These are phyloP conservation scores for Amanita fuliginea DNA, from an alignment of 768 basidiomycete genomes.

Conservation along the genomic window DNA sequence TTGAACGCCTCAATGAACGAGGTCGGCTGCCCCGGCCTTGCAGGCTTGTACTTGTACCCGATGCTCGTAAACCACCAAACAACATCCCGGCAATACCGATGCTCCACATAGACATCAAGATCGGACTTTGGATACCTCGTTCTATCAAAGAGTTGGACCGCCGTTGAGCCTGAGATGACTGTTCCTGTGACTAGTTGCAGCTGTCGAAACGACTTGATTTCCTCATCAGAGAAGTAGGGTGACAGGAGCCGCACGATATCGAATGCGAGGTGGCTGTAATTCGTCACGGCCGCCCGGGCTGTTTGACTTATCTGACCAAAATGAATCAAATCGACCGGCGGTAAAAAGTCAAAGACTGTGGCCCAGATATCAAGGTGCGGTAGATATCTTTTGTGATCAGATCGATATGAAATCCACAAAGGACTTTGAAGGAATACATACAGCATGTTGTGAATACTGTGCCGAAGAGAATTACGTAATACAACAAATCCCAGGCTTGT, in stretches of 20 bases:
- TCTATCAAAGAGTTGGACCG: not conserved
- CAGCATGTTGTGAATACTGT: not conserved
- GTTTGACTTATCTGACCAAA: not conserved
- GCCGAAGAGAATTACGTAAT: too few species aligned
- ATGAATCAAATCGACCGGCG: not conserved
- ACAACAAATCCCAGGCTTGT: too few species aligned
- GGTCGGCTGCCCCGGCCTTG: not conserved
- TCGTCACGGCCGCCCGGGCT: not conserved
- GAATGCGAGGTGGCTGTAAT: not conserved
- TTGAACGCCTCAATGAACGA: not conserved
- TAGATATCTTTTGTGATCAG: not conserved
- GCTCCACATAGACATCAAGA: constrained; percentile 2
- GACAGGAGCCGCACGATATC: not conserved
- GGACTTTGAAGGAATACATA: not conserved
- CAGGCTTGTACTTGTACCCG: not conserved
- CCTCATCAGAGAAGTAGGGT: not conserved
- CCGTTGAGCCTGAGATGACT: constrained; percentile 3
- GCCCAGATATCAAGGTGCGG: not conserved
- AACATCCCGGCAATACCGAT: not conserved
- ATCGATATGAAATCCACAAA: not conserved
- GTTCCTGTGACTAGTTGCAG: not conserved
- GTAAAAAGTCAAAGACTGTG: not conserved
- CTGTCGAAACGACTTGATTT: not conserved
- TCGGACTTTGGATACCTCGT: not conserved
- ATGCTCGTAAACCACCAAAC: not conserved